Evolutionary conservation across 306 rosid genomes (phyloP).

Genomic region (Casuarina cunninghamiana): DNA sequence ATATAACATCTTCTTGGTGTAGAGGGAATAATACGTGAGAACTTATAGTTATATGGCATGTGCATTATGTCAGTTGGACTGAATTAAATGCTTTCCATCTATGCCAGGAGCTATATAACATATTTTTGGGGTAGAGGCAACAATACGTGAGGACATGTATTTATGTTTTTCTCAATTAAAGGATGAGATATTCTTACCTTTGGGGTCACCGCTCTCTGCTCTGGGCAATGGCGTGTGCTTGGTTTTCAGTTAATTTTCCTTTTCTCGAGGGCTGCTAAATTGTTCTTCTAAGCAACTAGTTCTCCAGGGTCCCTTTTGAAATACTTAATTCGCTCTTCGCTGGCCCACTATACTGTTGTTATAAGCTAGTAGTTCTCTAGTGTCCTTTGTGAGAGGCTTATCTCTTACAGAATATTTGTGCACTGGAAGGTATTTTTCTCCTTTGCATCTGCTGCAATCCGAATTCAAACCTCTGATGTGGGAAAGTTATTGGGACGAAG

Average conservation of each 20-base stretch:
- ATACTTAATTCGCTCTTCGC: slow-evolving; percentile 24
- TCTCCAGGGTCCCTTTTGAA: slow-evolving; percentile 20
- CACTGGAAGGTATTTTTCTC: slow-evolving; percentile 70
- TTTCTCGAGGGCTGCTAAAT: background rate
- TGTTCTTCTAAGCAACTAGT: background rate
- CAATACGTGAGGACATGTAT: too few species aligned
- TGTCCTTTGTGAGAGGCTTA: slow-evolving; percentile 28
- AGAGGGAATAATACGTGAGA: background rate
- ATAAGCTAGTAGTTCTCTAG: slow-evolving; percentile 12
- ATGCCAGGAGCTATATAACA: background rate
- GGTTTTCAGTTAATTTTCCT: background rate
- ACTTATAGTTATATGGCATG: background rate
- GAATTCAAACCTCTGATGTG: slow-evolving; percentile 60
- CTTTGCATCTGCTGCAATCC: slow-evolving; percentile 74
- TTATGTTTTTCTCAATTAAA: background rate
- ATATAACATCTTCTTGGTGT: background rate
- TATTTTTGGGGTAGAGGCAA: background rate
- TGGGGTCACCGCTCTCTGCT: background rate
- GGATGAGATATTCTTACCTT: background rate
- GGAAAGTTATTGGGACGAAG: slow-evolving; percentile 41
- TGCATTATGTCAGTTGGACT: background rate
- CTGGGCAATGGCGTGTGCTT: background rate
- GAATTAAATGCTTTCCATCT: background rate
- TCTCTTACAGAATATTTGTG: slow-evolving; percentile 27
- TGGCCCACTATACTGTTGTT: background rate